Conservation (phyloP, 2,329 filamentous ascomycete genomes). For the Bisporella sp. region DNA sequence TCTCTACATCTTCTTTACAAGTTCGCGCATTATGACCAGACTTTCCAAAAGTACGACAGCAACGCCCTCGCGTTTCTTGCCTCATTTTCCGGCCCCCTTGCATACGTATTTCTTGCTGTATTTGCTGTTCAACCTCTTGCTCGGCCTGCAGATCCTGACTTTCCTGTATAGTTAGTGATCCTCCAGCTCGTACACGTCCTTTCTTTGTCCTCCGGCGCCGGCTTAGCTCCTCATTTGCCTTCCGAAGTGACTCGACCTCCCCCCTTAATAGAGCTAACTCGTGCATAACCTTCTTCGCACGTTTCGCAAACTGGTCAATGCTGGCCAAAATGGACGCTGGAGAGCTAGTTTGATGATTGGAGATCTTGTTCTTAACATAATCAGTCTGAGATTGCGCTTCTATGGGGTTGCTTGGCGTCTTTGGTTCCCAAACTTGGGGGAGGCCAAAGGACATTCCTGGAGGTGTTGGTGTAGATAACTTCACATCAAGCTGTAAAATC, state of each 20-base stretch:
- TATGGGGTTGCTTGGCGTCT: neutral
- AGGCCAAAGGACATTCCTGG: neutral
- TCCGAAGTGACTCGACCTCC: neutral
- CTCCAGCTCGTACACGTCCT: neutral
- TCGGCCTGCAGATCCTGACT: neutral
- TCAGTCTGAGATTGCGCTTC: neutral
- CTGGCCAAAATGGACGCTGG: neutral
- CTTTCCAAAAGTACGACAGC: neutral
- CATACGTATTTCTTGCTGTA: neutral
- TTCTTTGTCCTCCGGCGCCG: neutral
- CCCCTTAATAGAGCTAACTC: neutral
- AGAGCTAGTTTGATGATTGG: neutral
- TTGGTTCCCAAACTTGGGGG: neutral
- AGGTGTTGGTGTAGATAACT: constrained; percentile 1
- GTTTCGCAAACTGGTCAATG: neutral
- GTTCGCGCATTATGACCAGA: neutral
- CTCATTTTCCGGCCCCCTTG: neutral
- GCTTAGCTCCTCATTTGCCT: neutral
- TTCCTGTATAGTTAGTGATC: neutral
- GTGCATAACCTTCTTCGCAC: neutral
- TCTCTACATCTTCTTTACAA: neutral
- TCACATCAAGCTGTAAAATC: constrained; percentile 18
- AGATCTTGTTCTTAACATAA: neutral
- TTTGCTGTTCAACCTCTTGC: neutral
- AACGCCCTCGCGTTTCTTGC: neutral